Evolutionary conservation across 2,329 filamentous ascomycete genomes (phyloP), one percentile per base, ranked within the genome.

Genomic region (Eurotiales sp.): DNA sequence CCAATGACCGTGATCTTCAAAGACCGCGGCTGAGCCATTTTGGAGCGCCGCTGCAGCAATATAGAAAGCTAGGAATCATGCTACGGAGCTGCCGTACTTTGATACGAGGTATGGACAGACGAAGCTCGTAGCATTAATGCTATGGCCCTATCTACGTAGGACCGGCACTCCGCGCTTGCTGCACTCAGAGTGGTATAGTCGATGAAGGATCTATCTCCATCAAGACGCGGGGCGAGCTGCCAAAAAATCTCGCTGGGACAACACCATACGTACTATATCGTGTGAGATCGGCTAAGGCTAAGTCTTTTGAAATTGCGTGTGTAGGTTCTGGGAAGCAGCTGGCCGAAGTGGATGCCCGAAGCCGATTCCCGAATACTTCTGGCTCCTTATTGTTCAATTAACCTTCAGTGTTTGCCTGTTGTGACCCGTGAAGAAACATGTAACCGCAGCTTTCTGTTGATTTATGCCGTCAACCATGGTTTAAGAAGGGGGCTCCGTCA

Each of bases 351-450:
- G 25, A 27, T 37, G 17, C 12, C 17, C 34, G 12, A 37, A 15
- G 8, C 7, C 10, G 15, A 37, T 21, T 2, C 17, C 34, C 34
- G 15, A 15, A 17, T n/a, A n/a, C n/a, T n/a, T n/a, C n/a, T 36
- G 32, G 15, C 30, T 34, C 12, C 4, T 17, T 37, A 17, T 11
- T 19, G 10, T 6, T 27, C 25, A 27, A 27, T 23, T 30, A 27
- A 14, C n/a, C 15, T 41, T 32, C 17, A 37, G 21, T 12, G 36
- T 47, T 47, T 41, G 46, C 8, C 46, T 41, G 46, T 48, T 25
- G 36, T 29, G 27, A 41, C 25, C 46, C 46, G 46, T 27, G 22
- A 48, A 17, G 3, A 29, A 37, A 45, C 8, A 27, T 27, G 25
- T 10, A 27, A 27, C 25, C 5, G 25, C 25, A 27, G 25, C 25